Conservation (phyloP, 306 rosid species). For the Acmispon strigosus region DNA sequence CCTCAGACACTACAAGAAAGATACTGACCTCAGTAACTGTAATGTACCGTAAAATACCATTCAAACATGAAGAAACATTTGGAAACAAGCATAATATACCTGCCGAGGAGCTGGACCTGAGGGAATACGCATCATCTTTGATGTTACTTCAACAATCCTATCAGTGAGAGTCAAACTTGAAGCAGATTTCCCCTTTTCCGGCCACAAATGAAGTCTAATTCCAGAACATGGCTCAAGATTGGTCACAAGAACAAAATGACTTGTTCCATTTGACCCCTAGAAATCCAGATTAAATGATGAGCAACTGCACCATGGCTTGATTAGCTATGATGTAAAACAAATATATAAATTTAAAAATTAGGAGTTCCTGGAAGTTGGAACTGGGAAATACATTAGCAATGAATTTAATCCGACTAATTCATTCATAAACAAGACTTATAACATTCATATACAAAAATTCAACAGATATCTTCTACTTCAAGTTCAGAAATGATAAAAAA, state of each 20-base stretch:
- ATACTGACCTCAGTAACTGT: neutral
- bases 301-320: constrained; percentile 5
- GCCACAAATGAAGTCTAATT: constrained; percentile 94
- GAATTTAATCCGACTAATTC: neutral
- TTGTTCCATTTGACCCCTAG: constrained; percentile 82
- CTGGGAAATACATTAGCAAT: constrained; percentile 1
- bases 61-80: constrained; percentile 14
- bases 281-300: constrained; percentile 28
- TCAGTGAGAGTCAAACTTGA: constrained; percentile 49
- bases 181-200: constrained; percentile 64
- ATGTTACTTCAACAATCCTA: constrained; percentile 77
- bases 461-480: neutral
- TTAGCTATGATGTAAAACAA: constrained; percentile 13
- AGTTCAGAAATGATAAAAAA: neutral
- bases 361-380: neutral
- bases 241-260: constrained; percentile 87
- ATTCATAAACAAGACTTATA: neutral
- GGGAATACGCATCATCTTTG: constrained; percentile 92
- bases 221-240: constrained; percentile 97
- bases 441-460: neutral
- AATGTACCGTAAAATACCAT: neutral
- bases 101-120: constrained; percentile 97
- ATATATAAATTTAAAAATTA: neutral
- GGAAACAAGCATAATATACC: constrained; percentile 37
- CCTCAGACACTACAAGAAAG: constrained; percentile 9